phyloP scores from a whole-genome alignment of 129 eudicot species.

The Lactuca saligna region DNA sequence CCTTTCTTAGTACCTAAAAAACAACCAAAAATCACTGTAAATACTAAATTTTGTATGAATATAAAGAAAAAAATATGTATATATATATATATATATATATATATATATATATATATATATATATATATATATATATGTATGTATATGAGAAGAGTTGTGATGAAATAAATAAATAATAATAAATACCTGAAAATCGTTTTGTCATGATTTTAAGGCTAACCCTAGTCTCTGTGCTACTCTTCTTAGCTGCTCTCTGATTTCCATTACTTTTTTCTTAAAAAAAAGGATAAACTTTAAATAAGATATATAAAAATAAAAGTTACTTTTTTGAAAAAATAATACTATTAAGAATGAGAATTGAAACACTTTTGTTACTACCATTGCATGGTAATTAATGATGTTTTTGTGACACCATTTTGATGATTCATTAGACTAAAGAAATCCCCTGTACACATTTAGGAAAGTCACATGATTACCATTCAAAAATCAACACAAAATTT shows the following conservation, averaged over 20 bases:
- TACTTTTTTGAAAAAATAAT: no score
- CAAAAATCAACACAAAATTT: constrained; percentile 15
- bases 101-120: no score
- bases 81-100: no score
- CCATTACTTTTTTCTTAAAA: constrained; percentile 76
- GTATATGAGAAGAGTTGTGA: no score
- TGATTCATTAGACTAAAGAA: constrained; percentile 72
- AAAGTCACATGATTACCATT: constrained; percentile 98
- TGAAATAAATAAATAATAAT: neutral
- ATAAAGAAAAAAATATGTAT: neutral
- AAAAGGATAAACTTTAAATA: neutral
- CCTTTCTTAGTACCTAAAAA: constrained; percentile 76
- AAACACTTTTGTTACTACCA: constrained; percentile 53
- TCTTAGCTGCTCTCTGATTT: constrained; percentile 78
- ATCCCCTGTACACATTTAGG: constrained; percentile 86
- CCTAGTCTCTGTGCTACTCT: constrained; percentile 78
- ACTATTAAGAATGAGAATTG: no score
- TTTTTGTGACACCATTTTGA: constrained; percentile 93
- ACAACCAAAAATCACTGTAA: constrained; percentile 2
- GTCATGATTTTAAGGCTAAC: constrained; percentile 71
- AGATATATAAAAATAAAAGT: neutral
- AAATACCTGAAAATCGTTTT: constrained; percentile 74
- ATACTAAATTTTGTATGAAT: no score
- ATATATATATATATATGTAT: no score
- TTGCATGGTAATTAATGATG: constrained; percentile 83